Base-by-base conservation (phyloP, 441 rosid species). In the Theobroma grandiflorum region DNA sequence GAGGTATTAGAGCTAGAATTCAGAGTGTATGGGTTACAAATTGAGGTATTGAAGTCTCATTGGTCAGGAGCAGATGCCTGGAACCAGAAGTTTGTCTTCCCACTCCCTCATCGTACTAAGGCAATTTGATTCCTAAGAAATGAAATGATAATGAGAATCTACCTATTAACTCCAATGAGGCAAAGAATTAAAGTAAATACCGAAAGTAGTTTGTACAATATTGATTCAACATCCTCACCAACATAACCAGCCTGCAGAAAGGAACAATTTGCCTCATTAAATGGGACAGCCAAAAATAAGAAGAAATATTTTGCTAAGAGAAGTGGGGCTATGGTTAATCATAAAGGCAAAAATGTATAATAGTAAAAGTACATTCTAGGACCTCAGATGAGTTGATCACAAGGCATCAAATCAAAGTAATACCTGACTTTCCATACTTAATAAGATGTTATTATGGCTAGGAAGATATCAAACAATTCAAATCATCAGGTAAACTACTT, bases 151-250 rank as follows among this genome's bases (percentile, higher is more conserved):
- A 49, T 50, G 18, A 55, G 11, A 47, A 76, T 64, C 61, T 50
- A 15, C 49, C 33, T 49, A 33, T 26, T 8, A 50, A 76, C 35
- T 52, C 35, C 66, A 45, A 78, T 8, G 4, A 65, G 15, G 77
- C 64, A 22, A 80, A 65, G 76, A 3, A 53, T 42, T 26, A 78
- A 81, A 68, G 50, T 20, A 20, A 71, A 61, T 94, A 96, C 99
- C 88, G 83, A 79, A 69, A 96, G 94, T 83, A 94, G 88, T 81
- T 96, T 94, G 85, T 96, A 89, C 79, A 96, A 81, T 82, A 96
- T 93, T 59, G 99, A 96, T 84, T 96, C 99, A 72, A 96, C 98
- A 91, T 96, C 98, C 70, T 96, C 99, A 73, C 99, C 98, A 78
- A 94, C 99, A 81, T 96, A 94, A 79, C 99, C 98, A 72, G 99